A percentile compares a stretch with the other conserved stretches of the same genome.
These are phyloP conservation scores for Tulasnella sp. DNA, from an alignment of 768 basidiomycete species.

Conservation along the genomic window DNA sequence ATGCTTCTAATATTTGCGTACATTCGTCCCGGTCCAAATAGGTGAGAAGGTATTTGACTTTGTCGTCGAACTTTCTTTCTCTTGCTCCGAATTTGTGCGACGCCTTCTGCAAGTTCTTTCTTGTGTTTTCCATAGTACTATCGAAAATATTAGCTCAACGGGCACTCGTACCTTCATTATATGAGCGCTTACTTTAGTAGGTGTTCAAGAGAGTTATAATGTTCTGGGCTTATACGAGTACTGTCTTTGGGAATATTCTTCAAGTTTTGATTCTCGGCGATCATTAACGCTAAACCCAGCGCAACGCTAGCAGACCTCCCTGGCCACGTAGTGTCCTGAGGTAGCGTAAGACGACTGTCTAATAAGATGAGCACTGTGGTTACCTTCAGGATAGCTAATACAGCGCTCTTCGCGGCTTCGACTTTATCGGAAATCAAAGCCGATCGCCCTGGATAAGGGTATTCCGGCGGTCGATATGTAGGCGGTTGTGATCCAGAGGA, in stretches of 20 bases:
- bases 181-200: not conserved
- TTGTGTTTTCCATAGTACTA: not conserved
- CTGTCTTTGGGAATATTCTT: not conserved
- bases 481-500: not conserved
- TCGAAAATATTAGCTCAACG: not conserved
- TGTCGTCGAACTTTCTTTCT: not conserved
- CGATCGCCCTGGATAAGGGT: not conserved
- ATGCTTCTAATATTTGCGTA: not conserved
- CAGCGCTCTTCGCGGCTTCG: not conserved
- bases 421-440: not conserved
- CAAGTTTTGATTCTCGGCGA: not conserved
- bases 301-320: not conserved
- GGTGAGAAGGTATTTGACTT: not conserved
- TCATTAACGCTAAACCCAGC: not conserved
- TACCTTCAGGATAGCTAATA: not conserved
- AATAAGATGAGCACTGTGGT: not conserved
- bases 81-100: not conserved
- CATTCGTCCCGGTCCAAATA: not conserved
- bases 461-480: too few relatives aligned
- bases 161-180: not conserved
- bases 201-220: not conserved
- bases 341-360: not conserved
- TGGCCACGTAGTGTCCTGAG: not conserved
- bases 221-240: not conserved
- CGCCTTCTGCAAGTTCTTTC: not conserved